Conservation (phyloP, 495 filamentous ascomycete genomes). For the Penicillium steckii region DNA sequence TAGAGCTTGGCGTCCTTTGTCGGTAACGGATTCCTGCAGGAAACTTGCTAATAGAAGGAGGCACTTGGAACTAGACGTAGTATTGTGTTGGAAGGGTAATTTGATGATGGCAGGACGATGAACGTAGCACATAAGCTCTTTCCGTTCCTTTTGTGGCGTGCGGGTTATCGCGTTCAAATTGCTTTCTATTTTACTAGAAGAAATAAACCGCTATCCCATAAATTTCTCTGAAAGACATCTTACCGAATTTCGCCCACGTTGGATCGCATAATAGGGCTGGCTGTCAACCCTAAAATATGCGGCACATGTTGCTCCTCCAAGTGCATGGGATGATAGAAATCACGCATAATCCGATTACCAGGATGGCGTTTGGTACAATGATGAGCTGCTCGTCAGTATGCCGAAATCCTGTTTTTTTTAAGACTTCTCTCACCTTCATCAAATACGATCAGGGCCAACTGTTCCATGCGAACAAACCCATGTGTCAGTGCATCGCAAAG, state of each 20-base stretch:
- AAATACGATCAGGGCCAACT: slow-evolving; percentile 70
- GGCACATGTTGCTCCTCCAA: neutral
- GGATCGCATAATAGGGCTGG: neutral
- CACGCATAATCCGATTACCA: slow-evolving; percentile 69
- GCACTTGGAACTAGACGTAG: no score
- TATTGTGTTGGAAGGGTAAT: no score
- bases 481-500: slow-evolving; percentile 75
- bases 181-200: no score
- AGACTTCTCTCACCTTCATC: slow-evolving; percentile 69
- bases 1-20: no score
- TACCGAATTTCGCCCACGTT: neutral
- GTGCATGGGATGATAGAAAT: slow-evolving; percentile 56
- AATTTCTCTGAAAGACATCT: neutral
- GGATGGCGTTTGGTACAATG: slow-evolving; percentile 48
- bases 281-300: neutral
- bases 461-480: slow-evolving; percentile 67
- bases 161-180: no score
- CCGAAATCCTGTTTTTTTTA: neutral
- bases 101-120: no score
- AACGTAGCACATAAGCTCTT: no score
- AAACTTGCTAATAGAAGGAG: no score
- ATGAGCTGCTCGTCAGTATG: slow-evolving; percentile 12
- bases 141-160: no score
- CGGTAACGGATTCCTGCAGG: no score
- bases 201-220: no score